phyloP scores from a whole-genome alignment of 805 yeast species.

The Candida insectalens region DNA sequence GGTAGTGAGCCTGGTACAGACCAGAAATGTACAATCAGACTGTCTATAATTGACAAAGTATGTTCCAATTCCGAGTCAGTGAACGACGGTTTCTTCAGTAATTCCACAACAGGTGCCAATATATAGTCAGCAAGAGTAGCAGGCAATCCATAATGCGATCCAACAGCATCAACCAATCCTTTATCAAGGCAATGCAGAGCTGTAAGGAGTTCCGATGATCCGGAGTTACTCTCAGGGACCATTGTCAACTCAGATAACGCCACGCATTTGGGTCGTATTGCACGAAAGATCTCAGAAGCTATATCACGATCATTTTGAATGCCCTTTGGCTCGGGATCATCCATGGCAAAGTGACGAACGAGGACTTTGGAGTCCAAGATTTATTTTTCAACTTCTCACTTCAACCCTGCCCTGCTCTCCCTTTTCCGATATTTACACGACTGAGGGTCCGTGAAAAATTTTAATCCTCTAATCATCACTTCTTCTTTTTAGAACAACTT shows the following conservation, averaged over 20 bases:
- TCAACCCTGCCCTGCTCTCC: too few relatives aligned
- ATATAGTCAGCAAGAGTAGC: slow-evolving; percentile 47
- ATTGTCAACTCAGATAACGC: slow-evolving; percentile 33
- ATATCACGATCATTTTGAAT: slow-evolving; percentile 1
- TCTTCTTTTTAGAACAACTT: too few relatives aligned
- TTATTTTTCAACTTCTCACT: too few relatives aligned
- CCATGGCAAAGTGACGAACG: too few relatives aligned
- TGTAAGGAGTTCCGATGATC: slow-evolving; percentile 20
- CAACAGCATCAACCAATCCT: slow-evolving; percentile 1
- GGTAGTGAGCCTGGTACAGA: slow-evolving; percentile 25
- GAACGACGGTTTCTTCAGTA: slow-evolving; percentile 37
- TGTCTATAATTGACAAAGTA: slow-evolving; percentile 32
- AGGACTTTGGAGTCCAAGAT: too few relatives aligned
- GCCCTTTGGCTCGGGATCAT: too few relatives aligned
- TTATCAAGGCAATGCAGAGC: slow-evolving; percentile 26
- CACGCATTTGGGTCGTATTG: slow-evolving; percentile 33
- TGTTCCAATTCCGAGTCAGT: slow-evolving; percentile 37
- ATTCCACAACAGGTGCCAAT: slow-evolving; percentile 48
- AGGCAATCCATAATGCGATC: slow-evolving; percentile 11
- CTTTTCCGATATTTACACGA: too few relatives aligned
- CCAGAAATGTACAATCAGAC: slow-evolving; percentile 43
- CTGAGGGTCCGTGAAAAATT: too few relatives aligned
- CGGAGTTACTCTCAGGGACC: slow-evolving; percentile 26
- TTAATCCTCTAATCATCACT: too few relatives aligned
- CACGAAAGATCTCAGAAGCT: slow-evolving; percentile 11